Evolutionary conservation across 345 rosid genomes (phyloP).

Genomic region (Citrus hindsii): DNA sequence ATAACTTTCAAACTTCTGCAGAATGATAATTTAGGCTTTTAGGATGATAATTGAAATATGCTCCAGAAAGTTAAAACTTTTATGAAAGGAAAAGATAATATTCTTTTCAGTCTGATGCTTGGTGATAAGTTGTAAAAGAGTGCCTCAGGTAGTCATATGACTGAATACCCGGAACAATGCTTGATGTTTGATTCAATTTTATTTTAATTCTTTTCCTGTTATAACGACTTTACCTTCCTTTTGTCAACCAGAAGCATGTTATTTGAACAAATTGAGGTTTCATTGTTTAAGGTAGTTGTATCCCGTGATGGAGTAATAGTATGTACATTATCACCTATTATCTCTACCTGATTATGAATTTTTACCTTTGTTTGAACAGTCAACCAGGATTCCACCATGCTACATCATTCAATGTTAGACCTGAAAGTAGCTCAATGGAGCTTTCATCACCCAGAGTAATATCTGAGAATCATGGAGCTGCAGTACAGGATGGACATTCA

Average conservation of each 20-base stretch:
- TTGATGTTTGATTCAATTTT: neutral
- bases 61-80: no score
- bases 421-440: slow-evolving; percentile 59
- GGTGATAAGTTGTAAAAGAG: neutral
- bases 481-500: slow-evolving; percentile 42
- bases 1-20: neutral
- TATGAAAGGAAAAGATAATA: neutral
- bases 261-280: neutral
- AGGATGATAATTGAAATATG: neutral
- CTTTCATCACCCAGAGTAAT: slow-evolving; percentile 65
- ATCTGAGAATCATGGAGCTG: slow-evolving; percentile 43
- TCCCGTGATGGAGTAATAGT: neutral
- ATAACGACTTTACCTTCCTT: neutral
- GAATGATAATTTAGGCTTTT: neutral
- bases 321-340: neutral
- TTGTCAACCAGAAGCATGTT: neutral
- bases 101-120: neutral
- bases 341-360: slow-evolving; percentile 18
- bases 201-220: neutral
- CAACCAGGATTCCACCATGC: slow-evolving; percentile 48
- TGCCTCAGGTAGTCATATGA: neutral
- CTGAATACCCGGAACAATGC: neutral
- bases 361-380: slow-evolving; percentile 37
- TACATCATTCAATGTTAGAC: slow-evolving; percentile 43
- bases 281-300: neutral